Percentiles rank a stretch among this genome's conserved stretches.
Evolutionary conservation across 208 protist species (phyloP).

Genomic region (Angomonas ambiguus): DNA sequence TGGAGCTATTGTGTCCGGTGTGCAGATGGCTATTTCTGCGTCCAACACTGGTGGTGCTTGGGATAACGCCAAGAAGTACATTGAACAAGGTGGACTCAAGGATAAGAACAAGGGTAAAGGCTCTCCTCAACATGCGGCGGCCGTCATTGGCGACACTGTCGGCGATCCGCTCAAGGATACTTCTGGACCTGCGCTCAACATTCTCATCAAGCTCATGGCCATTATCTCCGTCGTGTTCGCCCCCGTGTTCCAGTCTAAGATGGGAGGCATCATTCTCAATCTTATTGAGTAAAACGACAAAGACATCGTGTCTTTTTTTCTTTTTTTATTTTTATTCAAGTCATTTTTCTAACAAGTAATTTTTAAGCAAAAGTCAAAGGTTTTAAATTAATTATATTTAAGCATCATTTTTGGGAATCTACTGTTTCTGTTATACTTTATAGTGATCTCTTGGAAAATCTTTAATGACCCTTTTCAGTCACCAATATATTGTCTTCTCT

Average conservation of each 20-base stretch:
- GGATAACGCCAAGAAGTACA: slow-evolving; percentile 98
- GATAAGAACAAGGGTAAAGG: slow-evolving; percentile 90
- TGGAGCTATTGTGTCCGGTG: slow-evolving; percentile 86
- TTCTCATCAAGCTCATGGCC: slow-evolving; percentile 95
- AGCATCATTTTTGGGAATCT: background rate
- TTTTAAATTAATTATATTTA: no score
- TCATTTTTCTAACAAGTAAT: background rate
- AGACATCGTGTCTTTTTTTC: background rate
- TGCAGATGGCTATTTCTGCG: slow-evolving; percentile 92
- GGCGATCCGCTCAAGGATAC: slow-evolving; percentile 98
- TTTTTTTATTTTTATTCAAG: slow-evolving; percentile 1
- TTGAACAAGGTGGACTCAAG: slow-evolving; percentile 86
- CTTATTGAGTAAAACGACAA: slow-evolving; percentile 37
- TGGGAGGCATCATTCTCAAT: slow-evolving; percentile 62
- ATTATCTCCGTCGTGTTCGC: slow-evolving; percentile 94
- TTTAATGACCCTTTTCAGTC: no score
- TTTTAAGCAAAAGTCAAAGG: no score
- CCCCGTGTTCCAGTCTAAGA: slow-evolving; percentile 75
- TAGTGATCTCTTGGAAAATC: background rate
- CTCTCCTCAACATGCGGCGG: slow-evolving; percentile 91
- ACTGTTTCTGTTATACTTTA: background rate
- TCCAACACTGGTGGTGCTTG: slow-evolving; percentile 95
- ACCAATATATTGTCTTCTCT: no score
- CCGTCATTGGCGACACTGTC: slow-evolving; percentile 96
- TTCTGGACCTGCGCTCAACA: slow-evolving; percentile 93